Evolutionary conservation across 495 filamentous ascomycete species (phyloP).

Genomic region (Neurospora sp.): DNA sequence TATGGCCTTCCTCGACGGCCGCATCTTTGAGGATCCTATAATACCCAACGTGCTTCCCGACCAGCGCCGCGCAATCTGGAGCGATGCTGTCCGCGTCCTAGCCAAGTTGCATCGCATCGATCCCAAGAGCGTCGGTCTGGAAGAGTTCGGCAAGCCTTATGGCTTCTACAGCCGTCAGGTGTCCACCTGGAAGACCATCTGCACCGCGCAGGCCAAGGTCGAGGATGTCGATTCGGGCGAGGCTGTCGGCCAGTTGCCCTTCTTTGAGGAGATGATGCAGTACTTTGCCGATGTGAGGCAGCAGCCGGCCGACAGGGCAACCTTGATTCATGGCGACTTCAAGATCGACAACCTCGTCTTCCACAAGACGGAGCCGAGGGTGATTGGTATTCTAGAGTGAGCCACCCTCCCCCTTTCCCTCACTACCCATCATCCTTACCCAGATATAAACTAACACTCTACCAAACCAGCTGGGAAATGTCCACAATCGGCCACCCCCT

Average conservation of each 20-base stretch:
- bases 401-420: constrained; percentile 14
- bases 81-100: constrained; percentile 71
- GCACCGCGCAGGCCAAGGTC: constrained; percentile 61
- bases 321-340: constrained; percentile 88
- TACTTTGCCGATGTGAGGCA: constrained; percentile 61
- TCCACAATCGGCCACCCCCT: constrained; percentile 91
- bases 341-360: constrained; percentile 98
- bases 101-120: constrained; percentile 74
- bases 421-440: background rate
- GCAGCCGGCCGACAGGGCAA: constrained; percentile 69
- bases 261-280: constrained; percentile 65
- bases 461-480: constrained; percentile 69
- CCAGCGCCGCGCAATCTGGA: constrained; percentile 75
- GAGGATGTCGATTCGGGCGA: constrained; percentile 65
- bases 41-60: constrained; percentile 62
- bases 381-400: constrained; percentile 86
- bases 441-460: constrained; percentile 7
- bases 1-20: constrained; percentile 87
- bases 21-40: constrained; percentile 81
- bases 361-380: constrained; percentile 74
- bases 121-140: constrained; percentile 53
- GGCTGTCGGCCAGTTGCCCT: constrained; percentile 71
- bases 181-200: constrained; percentile 68
- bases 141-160: constrained; percentile 58
- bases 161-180: constrained; percentile 88